Evolutionary conservation across 1,139 yeast species (phyloP).

Genomic region (Hyphopichia wangnamkhiaoensis): DNA sequence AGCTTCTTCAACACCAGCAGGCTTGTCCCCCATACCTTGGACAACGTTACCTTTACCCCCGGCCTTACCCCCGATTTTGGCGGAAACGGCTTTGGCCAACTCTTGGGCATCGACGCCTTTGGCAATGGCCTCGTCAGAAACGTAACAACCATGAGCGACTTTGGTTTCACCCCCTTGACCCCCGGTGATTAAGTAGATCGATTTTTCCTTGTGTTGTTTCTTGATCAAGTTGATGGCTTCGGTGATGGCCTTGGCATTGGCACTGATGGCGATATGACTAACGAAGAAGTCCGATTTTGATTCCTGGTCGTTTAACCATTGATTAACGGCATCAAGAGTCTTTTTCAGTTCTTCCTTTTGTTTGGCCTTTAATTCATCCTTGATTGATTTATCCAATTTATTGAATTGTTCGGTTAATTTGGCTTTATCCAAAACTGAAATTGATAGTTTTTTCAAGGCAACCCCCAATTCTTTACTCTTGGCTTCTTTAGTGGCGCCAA

Average conservation of each 20-base stretch:
- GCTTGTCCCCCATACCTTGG: constrained; percentile 95
- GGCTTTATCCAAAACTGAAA: constrained; percentile 81
- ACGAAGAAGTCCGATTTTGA: constrained; percentile 56
- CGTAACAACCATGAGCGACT: constrained; percentile 94
- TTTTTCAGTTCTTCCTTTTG: constrained; percentile 87
- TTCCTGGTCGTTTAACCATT: constrained; percentile 55
- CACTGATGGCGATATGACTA: constrained; percentile 65
- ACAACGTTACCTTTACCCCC: constrained; percentile 98
- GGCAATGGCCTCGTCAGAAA: constrained; percentile 68
- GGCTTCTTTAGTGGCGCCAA: constrained; percentile 74
- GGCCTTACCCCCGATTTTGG: constrained; percentile 89
- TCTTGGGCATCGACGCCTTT: constrained; percentile 78
- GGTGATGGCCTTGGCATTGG: constrained; percentile 91
- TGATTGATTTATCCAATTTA: constrained; percentile 79
- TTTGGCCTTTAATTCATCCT: constrained; percentile 82
- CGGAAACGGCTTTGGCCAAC: constrained; percentile 70
- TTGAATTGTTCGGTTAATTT: constrained; percentile 71
- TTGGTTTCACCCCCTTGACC: constrained; percentile 65
- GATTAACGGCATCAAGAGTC: constrained; percentile 76
- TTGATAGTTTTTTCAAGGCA: constrained; percentile 74
- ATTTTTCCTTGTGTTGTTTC: constrained; percentile 71
- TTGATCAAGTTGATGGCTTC: constrained; percentile 88
- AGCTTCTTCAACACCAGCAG: constrained; percentile 69
- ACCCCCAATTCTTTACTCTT: constrained; percentile 82
- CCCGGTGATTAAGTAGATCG: constrained; percentile 83